Evolutionary conservation across 495 filamentous ascomycete species (phyloP).

Genomic region (Lophiostoma macrostomum): DNA sequence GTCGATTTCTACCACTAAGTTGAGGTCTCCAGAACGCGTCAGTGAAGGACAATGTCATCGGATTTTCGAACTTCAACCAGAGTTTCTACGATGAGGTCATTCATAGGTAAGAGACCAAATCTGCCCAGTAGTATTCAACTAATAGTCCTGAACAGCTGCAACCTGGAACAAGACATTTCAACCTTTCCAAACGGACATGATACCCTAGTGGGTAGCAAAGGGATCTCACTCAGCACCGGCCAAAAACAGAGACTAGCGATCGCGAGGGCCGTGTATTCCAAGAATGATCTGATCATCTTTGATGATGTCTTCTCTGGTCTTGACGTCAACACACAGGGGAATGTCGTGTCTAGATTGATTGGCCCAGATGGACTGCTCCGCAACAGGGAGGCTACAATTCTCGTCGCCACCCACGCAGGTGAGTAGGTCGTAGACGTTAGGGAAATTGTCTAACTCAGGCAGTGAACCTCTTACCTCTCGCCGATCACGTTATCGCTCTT

Average conservation of each 20-base stretch:
- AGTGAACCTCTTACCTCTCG: background rate
- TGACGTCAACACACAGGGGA: constrained; percentile 41
- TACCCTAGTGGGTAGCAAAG: constrained; percentile 27
- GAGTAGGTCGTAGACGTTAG: too few species aligned
- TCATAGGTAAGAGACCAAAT: too few species aligned
- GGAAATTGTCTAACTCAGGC: background rate
- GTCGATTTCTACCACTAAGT: too few species aligned
- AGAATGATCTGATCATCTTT: constrained; percentile 37
- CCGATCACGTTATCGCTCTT: constrained; percentile 31
- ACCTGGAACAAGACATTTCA: constrained; percentile 14
- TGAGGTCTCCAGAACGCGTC: too few species aligned
- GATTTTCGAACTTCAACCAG: constrained; percentile 28
- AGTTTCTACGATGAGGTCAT: constrained; percentile 19
- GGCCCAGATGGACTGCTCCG: constrained; percentile 43
- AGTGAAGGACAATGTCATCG: constrained; percentile 28
- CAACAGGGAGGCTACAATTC: constrained; percentile 40
- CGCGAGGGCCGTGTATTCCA: constrained; percentile 41
- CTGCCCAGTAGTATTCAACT: too few species aligned
- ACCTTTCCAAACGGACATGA: constrained; percentile 23
- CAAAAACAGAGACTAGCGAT: constrained; percentile 37
- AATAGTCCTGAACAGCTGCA: too few species aligned
- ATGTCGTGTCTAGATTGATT: constrained; percentile 43
- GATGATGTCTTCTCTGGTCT: constrained; percentile 45
- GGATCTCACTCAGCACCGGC: constrained; percentile 30
- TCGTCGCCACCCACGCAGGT: constrained; percentile 41